Evolutionary conservation across 345 rosid species (phyloP).

Genomic region (Sisymbrium altissimum): DNA sequence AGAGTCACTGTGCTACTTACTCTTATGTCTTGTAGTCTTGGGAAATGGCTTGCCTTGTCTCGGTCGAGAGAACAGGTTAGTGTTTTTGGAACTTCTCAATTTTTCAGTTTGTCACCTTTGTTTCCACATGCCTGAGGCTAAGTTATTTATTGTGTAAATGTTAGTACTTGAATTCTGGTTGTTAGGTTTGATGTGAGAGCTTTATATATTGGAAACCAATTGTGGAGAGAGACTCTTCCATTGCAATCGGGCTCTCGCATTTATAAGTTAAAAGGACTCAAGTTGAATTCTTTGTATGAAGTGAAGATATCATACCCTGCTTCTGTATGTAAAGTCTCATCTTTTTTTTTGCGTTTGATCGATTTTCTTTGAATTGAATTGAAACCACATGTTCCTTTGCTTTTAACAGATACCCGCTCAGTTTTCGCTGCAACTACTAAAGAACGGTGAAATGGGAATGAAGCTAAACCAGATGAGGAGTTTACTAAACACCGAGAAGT

Average conservation of each 20-base stretch:
- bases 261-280: constrained; percentile 54
- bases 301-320: constrained; percentile 85
- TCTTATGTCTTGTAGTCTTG: constrained; percentile 27
- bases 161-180: background rate
- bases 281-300: constrained; percentile 57
- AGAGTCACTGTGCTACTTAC: background rate
- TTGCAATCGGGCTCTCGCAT: constrained; percentile 44
- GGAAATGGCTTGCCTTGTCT: constrained; percentile 6
- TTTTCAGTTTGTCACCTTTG: background rate
- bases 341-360: constrained; percentile 1
- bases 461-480: constrained; percentile 27
- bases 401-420: constrained; percentile 52
- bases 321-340: constrained; percentile 52
- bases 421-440: constrained; percentile 54
- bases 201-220: constrained; percentile 50
- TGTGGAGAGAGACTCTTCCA: constrained; percentile 43
- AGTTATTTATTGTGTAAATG: background rate
- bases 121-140: background rate
- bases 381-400: background rate
- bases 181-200: constrained; percentile 31
- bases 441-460: constrained; percentile 25
- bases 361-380: background rate
- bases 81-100: constrained; percentile 9
- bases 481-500: no score
- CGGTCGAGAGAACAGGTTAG: constrained; percentile 35